These are phyloP conservation scores for Marchantia polymorpha DNA, from an alignment of 225 moss, liverwort and hornwort genomes.

Conservation along the genomic window DNA sequence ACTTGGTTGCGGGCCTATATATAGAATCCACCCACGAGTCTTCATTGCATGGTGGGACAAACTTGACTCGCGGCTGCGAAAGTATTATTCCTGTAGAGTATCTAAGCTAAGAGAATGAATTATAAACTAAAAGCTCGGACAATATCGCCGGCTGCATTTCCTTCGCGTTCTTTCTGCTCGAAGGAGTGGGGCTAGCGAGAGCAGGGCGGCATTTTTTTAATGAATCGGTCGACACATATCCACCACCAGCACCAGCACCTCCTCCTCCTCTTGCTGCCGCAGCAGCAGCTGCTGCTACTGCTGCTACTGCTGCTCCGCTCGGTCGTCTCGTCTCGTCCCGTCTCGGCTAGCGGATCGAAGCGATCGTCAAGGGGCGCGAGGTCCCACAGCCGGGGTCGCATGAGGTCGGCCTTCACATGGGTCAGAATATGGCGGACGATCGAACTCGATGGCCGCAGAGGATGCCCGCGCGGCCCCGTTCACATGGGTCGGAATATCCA, in stretches of 20 bases:
- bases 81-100: slow-evolving; percentile 2
- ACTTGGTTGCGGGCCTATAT: not conserved
- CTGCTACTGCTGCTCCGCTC: too few species aligned
- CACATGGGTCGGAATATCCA: not conserved
- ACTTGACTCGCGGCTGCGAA: not conserved
- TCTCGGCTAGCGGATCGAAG: not conserved
- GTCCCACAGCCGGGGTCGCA: not conserved
- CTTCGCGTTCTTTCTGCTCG: too few species aligned
- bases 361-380: not conserved
- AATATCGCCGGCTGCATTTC: too few species aligned
- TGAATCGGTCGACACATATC: too few species aligned
- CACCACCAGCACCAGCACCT: not conserved
- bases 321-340: too few species aligned
- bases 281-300: too few species aligned
- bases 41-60: slow-evolving; percentile 10
- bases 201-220: too few species aligned
- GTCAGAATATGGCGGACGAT: not conserved
- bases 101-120: not conserved
- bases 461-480: not conserved
- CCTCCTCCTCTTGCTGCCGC: too few species aligned
- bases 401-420: not conserved
- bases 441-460: not conserved
- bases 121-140: too few species aligned
- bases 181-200: too few species aligned
- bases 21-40: not conserved